Evolutionary conservation across 2,329 filamentous ascomycete genomes (phyloP), one percentile per base, ranked within the genome.

Genomic region (Diplodia intermedia): DNA sequence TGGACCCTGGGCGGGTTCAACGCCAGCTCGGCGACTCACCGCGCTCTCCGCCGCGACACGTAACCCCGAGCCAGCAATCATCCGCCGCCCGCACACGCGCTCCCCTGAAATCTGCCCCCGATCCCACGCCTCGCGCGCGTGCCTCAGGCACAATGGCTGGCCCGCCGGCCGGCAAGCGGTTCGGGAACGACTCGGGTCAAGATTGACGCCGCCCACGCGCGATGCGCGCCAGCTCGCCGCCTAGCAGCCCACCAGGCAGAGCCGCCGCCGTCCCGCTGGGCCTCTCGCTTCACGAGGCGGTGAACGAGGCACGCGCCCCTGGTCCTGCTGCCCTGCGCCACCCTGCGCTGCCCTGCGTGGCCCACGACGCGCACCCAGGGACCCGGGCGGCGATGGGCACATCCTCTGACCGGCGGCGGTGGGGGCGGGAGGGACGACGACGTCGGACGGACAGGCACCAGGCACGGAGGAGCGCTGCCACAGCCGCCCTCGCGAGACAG

Each of bases 121-220:
- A 33, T 7, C 33, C 43, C 40, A 18, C 40, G 43, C 43, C 40
- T 33, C 40, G 20, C 23, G 56, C 15, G 26, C 29, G 54, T 40
- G 31, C 57, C 40, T 31, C 50, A 56, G 63, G 63, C 50, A 56
- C 63, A 7, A 23, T 14, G 7, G 33, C 33, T 36, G 33, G 54
- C n/a, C 29, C 43, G 12, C 7, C 43, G 29, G 33, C 49, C 50
- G 62, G 62, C 62, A 66, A 36, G 53, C 65, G 65, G 38, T 36
- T 66, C 65, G 65, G 65, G 53, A 57, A 38, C 65, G 65, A 57
- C 53, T 66, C 65, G 53, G 65, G 47, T 26, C 60, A 63, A 52
- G 60, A 62, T 50, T 62, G 57, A 31, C 57, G 55, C 12, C 38
- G 36, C 20, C 55, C 33, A 60, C 31, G 31, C 56, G 54, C 54